Evolutionary conservation across 1,284 basidiomycete genomes (phyloP), one percentile per base, ranked within the genome.

Genomic region (Pholiota adiposa): DNA sequence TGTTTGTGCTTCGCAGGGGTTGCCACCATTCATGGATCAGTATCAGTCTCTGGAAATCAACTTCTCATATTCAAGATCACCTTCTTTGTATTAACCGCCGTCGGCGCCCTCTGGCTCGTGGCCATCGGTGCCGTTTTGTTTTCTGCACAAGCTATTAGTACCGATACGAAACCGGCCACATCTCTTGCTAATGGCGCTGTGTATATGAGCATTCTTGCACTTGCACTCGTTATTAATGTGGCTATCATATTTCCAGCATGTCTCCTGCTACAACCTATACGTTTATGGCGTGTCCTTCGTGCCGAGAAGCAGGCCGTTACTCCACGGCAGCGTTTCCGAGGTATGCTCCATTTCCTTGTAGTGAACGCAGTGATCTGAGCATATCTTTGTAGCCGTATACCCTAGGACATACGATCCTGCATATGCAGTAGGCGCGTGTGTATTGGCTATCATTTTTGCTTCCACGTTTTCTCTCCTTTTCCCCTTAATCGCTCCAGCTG

Each of bases 301-400:
- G 78, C 80, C 2, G 83, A 88, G 67, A 81, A 77, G 59, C 76
- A 77, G 23, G 86, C 88, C 4, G 66, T 88, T 27, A 94, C 92
- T 8, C 92, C 92, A 38, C 80, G 92, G 27, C 87, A 93, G 70
- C 78, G 83, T n/a, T 93, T 93, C 76, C 76, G 90, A 77, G 85
- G 91, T 91, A 67, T 64, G 84, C n/a, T 73, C 18, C 38, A 25
- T 29, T 23, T 14, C 23, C 1, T 46, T 46, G 7, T 1, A 36
- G 41, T 46, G 49, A 31, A 50, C 31, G 40, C 46, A 7, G 52
- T 31, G 19, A 18, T 44, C 52, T 34, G 44, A 36, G n/a, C 18
- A 58, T 33, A 58, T 29, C 48, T 56, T 60, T 56, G 50, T 64
- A 92, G 92, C 88, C 64, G 78, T 87, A 62, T 90, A 88, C 68